Base-by-base conservation (phyloP, 768 basidiomycete species). In the Naganishia kalamii region DNA sequence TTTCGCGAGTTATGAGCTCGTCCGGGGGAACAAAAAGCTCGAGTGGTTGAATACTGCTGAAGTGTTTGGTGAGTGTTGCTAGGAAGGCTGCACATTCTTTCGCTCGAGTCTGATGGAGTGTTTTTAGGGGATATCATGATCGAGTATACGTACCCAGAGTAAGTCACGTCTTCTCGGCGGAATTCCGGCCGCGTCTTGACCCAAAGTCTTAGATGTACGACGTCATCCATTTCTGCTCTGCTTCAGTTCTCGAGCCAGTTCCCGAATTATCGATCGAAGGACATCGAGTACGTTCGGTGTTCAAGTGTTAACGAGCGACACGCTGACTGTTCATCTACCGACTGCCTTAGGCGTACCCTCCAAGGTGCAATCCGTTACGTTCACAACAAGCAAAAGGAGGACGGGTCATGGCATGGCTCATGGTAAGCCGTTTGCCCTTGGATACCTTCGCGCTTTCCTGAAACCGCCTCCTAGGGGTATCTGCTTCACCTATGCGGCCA, bases 401-500 rank as follows among this genome's bases (percentile, higher is more conserved):
- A 92, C 73, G 92, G 94, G 4, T 89, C 87, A 27, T 99, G 94
- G 94, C 84, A 90, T 59, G 94, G 94, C 30, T 89, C 87, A 6
- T 97, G 94, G 94, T 94, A 89, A 27, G 93, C 92, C 72, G 7
- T n/a, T n/a, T 8, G 43, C 7, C 21, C 19, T n/a, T 6, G 5
- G 21, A 5, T n/a, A 11, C 19, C 10, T 11, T 44, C 21, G 5
- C 29, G 27, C 43, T 21, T n/a, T 46, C 19, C 13, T 12, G n/a
- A 15, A 48, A 25, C 43, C n/a, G 8, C 25, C 29, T 27, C 15
- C 15, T 60, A 75, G 75, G 75, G 76, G 72, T 35, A 72, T 76
- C 49, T 98, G 93, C 79, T 96, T 97, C 81, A 97, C 92, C 1
- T 99, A 99, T 75, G 94, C 94, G 7, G 92, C 89, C 4, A 91